Evolutionary conservation across 352 stramenopile genomes (phyloP).

Genomic region (Globisporangium spinosum): DNA sequence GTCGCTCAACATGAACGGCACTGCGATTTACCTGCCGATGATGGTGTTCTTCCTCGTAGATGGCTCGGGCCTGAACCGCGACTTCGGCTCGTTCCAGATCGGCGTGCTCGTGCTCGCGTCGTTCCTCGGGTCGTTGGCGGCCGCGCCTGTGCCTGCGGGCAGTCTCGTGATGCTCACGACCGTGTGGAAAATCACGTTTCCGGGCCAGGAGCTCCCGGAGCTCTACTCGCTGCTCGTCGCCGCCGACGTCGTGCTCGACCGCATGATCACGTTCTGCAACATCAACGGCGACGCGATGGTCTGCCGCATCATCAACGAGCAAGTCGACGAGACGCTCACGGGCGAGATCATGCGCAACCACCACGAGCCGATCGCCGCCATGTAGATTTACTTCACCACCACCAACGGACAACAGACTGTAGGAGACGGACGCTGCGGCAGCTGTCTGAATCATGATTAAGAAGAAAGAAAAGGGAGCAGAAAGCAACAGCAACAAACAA

Average conservation of each 20-base stretch:
- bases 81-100: constrained; percentile 37
- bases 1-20: constrained; percentile 72
- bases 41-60: constrained; percentile 73
- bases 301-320: constrained; percentile 64
- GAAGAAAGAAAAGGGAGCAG: background rate
- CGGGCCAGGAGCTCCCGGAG: constrained; percentile 40
- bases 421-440: background rate
- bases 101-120: constrained; percentile 49
- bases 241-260: constrained; percentile 69
- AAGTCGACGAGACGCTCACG: constrained; percentile 23
- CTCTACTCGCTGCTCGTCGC: constrained; percentile 64
- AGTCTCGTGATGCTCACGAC: constrained; percentile 63
- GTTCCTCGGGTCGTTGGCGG: constrained; percentile 57
- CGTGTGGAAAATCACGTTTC: constrained; percentile 70
- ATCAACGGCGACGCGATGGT: constrained; percentile 74
- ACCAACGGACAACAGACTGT: background rate
- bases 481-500: too few relatives aligned
- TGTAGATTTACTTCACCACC: constrained; percentile 9
- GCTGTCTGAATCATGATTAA: background rate
- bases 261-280: constrained; percentile 71
- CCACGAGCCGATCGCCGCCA: constrained; percentile 16
- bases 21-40: constrained; percentile 71
- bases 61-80: constrained; percentile 33
- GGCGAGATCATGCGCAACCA: constrained; percentile 25
- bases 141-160: constrained; percentile 52